Base-by-base conservation (phyloP, 331 rosid genomes). In the Erythrophleum ivorense region DNA sequence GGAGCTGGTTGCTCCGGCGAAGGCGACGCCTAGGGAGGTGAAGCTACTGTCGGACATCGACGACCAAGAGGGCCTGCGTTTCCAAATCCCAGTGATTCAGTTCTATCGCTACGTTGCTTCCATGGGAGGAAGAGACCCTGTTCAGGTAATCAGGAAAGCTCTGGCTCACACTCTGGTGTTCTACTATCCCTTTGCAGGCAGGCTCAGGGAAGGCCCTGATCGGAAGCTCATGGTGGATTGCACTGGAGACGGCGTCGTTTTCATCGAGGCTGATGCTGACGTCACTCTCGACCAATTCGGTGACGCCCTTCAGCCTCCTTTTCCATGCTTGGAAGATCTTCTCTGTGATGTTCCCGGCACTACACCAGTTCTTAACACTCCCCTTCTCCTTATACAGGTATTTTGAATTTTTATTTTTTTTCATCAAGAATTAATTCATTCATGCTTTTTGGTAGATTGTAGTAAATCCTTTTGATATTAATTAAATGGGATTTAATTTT, bases 381-480 rank as follows among this genome's bases (percentile, higher is more conserved):
- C 75, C 16, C 57, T 70, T 6, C 75, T 70, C 2, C 75, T 45
- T 11, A 70, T 70, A 45, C 75, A 68, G 73, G 72, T 66, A 63
- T 31, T 63, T 31, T 31, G 2, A 0, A 3, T 59, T 24, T 59
- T 5, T 0, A n/a, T 33, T 1, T 12, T 60, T n/a, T 60, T 29
- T 31, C 24, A 5, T 36, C 3, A 36, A 2, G 40, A 36, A 36
- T 24, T 36, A 36, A 36, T 36, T 4, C 1, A 36, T 36, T 36
- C 5, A 36, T 4, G 1, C 2, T 36, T 36, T 24, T 24, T 24
- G 29, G 29, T 24, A 24, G 29, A 24, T 24, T 24, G 29, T 24
- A 24, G 29, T 24, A 24, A 24, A 24, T 24, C 29, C 29, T 24
- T 24, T 24, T 24, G 29, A 24, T 24, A 24, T 24, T 24, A 24